Conservation (phyloP, 768 basidiomycete genomes). For the Boletus coccyginus region DNA sequence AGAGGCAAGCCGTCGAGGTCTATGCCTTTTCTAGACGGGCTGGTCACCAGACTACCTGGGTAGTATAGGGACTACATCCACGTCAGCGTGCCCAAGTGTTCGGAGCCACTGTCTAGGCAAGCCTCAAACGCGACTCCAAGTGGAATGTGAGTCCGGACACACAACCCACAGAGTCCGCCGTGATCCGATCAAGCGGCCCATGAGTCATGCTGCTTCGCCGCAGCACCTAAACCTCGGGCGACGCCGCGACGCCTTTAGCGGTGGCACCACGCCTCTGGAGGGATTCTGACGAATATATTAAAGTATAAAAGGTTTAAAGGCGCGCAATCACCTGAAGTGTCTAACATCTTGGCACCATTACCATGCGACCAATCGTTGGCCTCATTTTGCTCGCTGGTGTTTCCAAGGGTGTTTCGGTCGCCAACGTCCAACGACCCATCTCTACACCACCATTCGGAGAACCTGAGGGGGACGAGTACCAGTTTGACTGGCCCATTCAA, state of each 20-base stretch:
- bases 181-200: conserved; percentile 59
- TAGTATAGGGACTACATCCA: conserved; percentile 44
- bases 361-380: neutral
- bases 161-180: conserved; percentile 55
- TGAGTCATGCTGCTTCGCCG: conserved; percentile 64
- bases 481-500: neutral
- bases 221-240: conserved; percentile 40
- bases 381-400: neutral
- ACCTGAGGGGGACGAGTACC: neutral
- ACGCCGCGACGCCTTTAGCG: neutral
- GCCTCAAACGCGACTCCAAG: conserved; percentile 44
- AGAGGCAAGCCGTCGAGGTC: no score
- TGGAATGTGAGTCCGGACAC: conserved; percentile 67
- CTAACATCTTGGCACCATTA: no score
- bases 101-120: conserved; percentile 48
- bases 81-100: conserved; percentile 53
- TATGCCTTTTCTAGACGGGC: no score
- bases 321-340: no score
- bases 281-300: no score
- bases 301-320: no score
- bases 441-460: neutral
- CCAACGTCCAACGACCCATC: neutral
- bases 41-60: no score
- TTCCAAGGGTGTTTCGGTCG: neutral
- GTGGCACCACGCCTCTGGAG: neutral